Conservation (phyloP, 257 asterid genomes). For the Lavandula angustifolia region DNA sequence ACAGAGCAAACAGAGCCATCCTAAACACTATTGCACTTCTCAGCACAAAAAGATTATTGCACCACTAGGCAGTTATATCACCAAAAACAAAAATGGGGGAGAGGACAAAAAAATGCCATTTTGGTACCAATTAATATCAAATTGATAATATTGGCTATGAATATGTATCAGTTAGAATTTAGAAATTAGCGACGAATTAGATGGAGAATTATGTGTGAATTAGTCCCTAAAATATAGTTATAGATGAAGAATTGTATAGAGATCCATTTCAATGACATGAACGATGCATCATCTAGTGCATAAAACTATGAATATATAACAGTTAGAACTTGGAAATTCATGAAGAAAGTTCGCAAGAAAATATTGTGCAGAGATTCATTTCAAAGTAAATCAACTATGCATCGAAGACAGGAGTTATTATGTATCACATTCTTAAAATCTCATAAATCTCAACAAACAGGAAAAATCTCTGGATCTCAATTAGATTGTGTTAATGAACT, state of each 20-base stretch:
- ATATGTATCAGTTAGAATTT: neutral
- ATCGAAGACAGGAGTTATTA: neutral
- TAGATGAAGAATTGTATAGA: too few species aligned
- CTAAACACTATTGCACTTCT: neutral
- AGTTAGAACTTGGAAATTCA: too few species aligned
- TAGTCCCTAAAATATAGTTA: neutral
- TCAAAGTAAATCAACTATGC: neutral
- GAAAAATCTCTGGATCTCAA: neutral
- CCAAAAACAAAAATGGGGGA: neutral
- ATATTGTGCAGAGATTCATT: neutral
- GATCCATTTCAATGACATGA: too few species aligned
- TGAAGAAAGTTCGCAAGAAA: too few species aligned
- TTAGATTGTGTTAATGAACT: slow-evolving; percentile 1
- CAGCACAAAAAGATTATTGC: neutral
- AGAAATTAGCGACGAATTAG: neutral
- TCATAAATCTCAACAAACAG: slow-evolving; percentile 7
- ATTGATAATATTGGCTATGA: neutral
- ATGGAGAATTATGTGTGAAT: neutral
- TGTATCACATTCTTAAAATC: neutral
- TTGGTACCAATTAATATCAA: neutral
- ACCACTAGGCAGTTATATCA: slow-evolving; percentile 9
- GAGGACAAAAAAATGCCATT: neutral
- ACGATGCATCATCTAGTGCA: too few species aligned
- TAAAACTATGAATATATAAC: too few species aligned
- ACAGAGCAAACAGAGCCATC: slow-evolving; percentile 6